These are phyloP conservation scores for Jaltomata sinuosa DNA, from an alignment of 257 asterid species.

Conservation along the genomic window DNA sequence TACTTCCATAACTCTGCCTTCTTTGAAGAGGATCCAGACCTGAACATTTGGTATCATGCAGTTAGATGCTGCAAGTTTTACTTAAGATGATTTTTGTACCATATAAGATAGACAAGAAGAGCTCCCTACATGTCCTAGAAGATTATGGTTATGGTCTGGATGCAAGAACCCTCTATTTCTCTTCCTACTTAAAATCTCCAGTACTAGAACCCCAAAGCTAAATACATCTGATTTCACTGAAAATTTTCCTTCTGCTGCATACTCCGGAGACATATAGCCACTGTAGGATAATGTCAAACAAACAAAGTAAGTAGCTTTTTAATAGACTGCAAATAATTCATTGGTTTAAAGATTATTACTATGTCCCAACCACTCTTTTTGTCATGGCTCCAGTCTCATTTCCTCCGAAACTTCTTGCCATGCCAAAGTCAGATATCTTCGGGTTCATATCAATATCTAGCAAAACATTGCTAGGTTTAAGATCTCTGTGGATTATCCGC, in stretches of 20 bases:
- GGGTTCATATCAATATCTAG: neutral
- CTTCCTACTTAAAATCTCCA: neutral
- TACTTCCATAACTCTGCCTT: neutral
- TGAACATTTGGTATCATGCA: neutral
- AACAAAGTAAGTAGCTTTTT: neutral
- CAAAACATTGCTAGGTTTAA: neutral
- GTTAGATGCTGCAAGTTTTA: neutral
- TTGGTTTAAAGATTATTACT: neutral
- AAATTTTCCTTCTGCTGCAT: neutral
- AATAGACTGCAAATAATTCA: neutral
- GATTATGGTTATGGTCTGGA: neutral
- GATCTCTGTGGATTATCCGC: neutral
- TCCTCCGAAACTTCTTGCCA: neutral
- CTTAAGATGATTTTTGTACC: neutral
- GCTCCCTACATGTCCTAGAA: neutral
- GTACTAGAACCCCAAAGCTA: neutral
- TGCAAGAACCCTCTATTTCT: neutral
- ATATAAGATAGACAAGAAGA: neutral
- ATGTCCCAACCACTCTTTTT: neutral
- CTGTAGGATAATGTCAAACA: neutral
- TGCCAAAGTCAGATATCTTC: neutral
- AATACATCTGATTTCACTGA: neutral
- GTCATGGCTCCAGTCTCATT: neutral
- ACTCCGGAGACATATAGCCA: neutral
- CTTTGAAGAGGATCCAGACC: neutral